Evolutionary conservation across 2,329 filamentous ascomycete genomes (phyloP).

Genomic region (Epichloe gansuensis): DNA sequence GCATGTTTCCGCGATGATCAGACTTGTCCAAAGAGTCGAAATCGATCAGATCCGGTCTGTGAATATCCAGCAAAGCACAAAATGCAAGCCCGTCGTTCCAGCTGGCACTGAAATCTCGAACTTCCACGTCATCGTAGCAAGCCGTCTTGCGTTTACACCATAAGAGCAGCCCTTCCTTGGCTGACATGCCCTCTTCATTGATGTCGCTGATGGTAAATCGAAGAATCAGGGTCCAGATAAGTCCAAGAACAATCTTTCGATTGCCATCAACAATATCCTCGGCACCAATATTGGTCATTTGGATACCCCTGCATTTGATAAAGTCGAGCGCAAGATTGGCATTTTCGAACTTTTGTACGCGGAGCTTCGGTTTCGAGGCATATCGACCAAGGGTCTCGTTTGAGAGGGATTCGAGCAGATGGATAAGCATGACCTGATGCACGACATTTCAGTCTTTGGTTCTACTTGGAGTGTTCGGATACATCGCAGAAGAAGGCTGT

Average conservation of each 20-base stretch:
- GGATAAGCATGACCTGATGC: constrained; percentile 75
- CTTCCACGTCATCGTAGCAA: constrained; percentile 94
- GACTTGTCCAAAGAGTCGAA: constrained; percentile 89
- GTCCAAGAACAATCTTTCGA: constrained; percentile 87
- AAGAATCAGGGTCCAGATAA: constrained; percentile 97
- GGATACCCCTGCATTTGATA: constrained; percentile 79
- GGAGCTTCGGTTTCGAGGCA: constrained; percentile 88
- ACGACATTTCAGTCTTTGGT: background rate
- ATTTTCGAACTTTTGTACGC: constrained; percentile 96
- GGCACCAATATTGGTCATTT: constrained; percentile 96
- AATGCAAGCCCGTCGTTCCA: constrained; percentile 98
- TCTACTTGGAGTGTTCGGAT: background rate
- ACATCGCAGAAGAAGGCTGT: background rate
- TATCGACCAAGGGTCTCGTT: constrained; percentile 92
- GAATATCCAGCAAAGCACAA: constrained; percentile 90
- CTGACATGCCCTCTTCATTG: constrained; percentile 93
- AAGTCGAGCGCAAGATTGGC: constrained; percentile 92
- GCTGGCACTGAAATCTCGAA: constrained; percentile 85
- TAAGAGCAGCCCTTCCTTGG: constrained; percentile 84
- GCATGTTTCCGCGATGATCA: constrained; percentile 94
- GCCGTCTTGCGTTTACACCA: constrained; percentile 99
- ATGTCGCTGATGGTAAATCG: constrained; percentile 98
- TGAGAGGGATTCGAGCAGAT: constrained; percentile 91
- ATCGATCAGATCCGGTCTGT: constrained; percentile 92
- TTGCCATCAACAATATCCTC: constrained; percentile 98